These are phyloP conservation scores for Mimosa pudica DNA, from an alignment of 306 rosid genomes.

Conservation along the genomic window DNA sequence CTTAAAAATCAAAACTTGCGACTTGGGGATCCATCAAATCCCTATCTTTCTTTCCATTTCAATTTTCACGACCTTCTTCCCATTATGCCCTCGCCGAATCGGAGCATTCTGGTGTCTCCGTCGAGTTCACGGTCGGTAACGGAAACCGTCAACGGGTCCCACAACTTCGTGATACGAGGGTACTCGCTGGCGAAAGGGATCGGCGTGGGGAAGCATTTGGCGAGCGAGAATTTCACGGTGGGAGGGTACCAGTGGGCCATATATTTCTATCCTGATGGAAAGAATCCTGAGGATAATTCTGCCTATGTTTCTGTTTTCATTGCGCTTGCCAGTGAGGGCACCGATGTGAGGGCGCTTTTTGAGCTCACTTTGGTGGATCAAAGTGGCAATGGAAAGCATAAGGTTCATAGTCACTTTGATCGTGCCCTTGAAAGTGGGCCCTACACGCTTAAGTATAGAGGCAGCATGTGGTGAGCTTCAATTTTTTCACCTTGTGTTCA, in stretches of 20 bases:
- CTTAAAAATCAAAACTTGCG: neutral
- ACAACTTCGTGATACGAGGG: slow-evolving; percentile 85
- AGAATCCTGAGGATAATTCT: slow-evolving; percentile 90
- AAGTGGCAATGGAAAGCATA: slow-evolving; percentile 81
- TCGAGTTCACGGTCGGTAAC: slow-evolving; percentile 89
- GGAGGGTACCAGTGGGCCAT: slow-evolving; percentile 99
- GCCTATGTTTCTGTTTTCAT: slow-evolving; percentile 94
- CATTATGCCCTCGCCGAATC: slow-evolving; percentile 21
- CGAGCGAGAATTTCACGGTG: slow-evolving; percentile 85
- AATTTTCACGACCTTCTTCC: slow-evolving; percentile 4
- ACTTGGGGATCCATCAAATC: neutral
- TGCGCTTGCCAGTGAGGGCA: slow-evolving; percentile 95
- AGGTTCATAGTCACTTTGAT: slow-evolving; percentile 93
- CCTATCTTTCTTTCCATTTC: neutral
- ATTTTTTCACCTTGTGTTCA: too few species aligned
- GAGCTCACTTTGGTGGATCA: slow-evolving; percentile 90
- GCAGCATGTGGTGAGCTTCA: slow-evolving; percentile 86
- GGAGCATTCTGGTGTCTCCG: slow-evolving; percentile 51
- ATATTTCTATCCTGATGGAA: slow-evolving; percentile 94
- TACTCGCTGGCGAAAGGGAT: slow-evolving; percentile 92
- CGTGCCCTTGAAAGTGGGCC: slow-evolving; percentile 94
- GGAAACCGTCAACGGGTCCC: slow-evolving; percentile 94
- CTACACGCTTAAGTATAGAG: slow-evolving; percentile 88
- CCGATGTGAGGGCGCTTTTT: slow-evolving; percentile 87
- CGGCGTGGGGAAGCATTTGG: slow-evolving; percentile 93